A percentile compares a stretch with the other conserved stretches of the same genome.
Conservation (phyloP, 768 basidiomycete genomes). For the Obba rivulosa region DNA sequence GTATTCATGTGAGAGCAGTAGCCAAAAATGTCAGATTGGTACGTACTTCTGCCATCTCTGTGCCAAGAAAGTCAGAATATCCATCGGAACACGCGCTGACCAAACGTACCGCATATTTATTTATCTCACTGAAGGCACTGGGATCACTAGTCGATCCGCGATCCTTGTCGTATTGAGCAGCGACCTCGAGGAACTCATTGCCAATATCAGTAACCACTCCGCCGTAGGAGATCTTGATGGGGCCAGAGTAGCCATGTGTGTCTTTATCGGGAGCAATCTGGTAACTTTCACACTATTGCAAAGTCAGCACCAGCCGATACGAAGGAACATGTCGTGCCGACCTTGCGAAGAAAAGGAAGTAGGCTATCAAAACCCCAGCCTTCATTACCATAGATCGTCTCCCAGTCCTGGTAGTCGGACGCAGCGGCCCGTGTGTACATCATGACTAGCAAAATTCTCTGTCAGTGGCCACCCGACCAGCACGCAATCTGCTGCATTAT, state of each 20-base stretch:
- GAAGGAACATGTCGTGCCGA: slow-evolving; percentile 8
- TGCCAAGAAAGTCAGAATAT: no score
- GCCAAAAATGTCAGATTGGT: neutral
- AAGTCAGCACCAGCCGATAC: neutral
- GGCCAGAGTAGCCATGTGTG: slow-evolving; percentile 44
- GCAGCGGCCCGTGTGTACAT: slow-evolving; percentile 51
- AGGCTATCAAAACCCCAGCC: slow-evolving; percentile 55
- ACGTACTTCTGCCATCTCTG: slow-evolving; percentile 53
- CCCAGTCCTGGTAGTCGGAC: slow-evolving; percentile 62
- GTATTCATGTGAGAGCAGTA: neutral
- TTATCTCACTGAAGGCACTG: slow-evolving; percentile 19
- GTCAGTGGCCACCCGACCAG: neutral
- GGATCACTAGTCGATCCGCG: slow-evolving; percentile 15
- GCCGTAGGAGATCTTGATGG: slow-evolving; percentile 32
- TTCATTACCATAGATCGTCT: slow-evolving; percentile 37
- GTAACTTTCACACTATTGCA: slow-evolving; percentile 33
- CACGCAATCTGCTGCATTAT: no score
- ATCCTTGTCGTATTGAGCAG: slow-evolving; percentile 15
- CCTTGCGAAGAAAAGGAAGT: slow-evolving; percentile 52
- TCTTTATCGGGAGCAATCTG: slow-evolving; percentile 22
- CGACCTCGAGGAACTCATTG: slow-evolving; percentile 22
- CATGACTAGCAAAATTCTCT: neutral
- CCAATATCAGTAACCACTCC: slow-evolving; percentile 19
- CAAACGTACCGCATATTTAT: slow-evolving; percentile 21
- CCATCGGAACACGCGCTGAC: no score